Evolutionary conservation across 148 eudicot genomes (phyloP).

Genomic region (Dysphania ambrosioides): DNA sequence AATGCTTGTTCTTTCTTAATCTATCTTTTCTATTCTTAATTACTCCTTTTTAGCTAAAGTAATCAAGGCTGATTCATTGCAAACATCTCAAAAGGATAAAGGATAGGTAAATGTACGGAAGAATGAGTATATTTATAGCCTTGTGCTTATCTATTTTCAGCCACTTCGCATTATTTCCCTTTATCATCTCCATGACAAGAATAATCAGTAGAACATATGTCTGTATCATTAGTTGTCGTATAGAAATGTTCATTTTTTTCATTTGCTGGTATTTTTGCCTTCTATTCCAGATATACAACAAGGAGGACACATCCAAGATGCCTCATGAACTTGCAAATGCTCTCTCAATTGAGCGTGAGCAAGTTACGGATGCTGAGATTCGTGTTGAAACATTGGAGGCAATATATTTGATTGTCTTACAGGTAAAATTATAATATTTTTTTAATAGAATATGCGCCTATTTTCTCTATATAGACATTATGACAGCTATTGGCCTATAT

Average conservation of each 20-base stretch:
- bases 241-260: not conserved
- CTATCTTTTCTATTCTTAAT: too few species aligned
- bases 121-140: not conserved
- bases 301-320: slow-evolving; percentile 89
- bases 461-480: not conserved
- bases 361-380: slow-evolving; percentile 68
- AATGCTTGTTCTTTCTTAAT: too few species aligned
- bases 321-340: slow-evolving; percentile 85
- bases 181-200: too few species aligned
- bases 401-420: slow-evolving; percentile 67
- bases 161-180: too few species aligned
- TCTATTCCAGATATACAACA: slow-evolving; percentile 53
- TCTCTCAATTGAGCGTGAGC: slow-evolving; percentile 88
- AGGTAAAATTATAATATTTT: slow-evolving; percentile 41
- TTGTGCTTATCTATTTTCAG: not conserved
- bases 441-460: not conserved
- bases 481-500: not conserved
- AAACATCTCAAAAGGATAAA: not conserved
- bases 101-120: not conserved
- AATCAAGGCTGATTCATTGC: too few species aligned
- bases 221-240: not conserved
- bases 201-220: too few species aligned
- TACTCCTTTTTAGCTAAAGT: too few species aligned
- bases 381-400: slow-evolving; percentile 86
- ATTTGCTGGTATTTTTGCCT: slow-evolving; percentile 6